Percentiles rank a stretch among this genome's conserved stretches.
phyloP scores from a whole-genome alignment of 495 filamentous ascomycete genomes.

The Xylaria castorea region DNA sequence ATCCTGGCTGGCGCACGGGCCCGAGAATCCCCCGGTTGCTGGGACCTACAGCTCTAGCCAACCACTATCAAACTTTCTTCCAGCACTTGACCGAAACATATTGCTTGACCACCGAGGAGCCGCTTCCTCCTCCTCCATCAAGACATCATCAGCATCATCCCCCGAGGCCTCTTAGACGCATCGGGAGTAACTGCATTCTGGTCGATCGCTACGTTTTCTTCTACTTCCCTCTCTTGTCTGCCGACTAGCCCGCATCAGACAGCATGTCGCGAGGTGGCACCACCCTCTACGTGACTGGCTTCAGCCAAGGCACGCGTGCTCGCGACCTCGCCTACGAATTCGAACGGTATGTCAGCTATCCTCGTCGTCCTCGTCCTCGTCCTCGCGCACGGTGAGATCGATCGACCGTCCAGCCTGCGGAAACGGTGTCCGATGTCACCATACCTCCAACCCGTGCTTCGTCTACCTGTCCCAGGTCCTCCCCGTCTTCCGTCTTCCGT shows the following conservation, averaged over 20 bases:
- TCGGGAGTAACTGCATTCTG: constrained; percentile 32
- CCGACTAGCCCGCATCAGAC: constrained; percentile 25
- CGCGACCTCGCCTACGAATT: constrained; percentile 98
- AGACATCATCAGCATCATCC: constrained; percentile 25
- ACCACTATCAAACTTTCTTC: constrained; percentile 27
- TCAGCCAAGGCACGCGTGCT: constrained; percentile 98
- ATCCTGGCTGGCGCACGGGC: neutral
- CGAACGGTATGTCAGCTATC: constrained; percentile 77
- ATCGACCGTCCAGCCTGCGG: constrained; percentile 29
- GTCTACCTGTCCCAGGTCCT: constrained; percentile 33
- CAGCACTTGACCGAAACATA: constrained; percentile 28
- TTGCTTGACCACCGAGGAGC: constrained; percentile 19
- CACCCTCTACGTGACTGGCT: constrained; percentile 95
- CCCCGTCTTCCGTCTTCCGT: constrained; percentile 34
- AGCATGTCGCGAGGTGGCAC: constrained; percentile 91
- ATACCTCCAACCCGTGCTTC: constrained; percentile 29
- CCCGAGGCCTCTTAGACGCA: constrained; percentile 27
- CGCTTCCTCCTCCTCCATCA: constrained; percentile 17
- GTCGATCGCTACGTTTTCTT: constrained; percentile 30
- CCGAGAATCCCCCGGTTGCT: constrained; percentile 24
- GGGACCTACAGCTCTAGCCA: constrained; percentile 22
- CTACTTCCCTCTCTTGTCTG: constrained; percentile 31
- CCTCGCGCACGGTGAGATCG: constrained; percentile 41
- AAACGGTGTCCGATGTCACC: constrained; percentile 42
- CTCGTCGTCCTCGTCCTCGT: constrained; percentile 46